Evolutionary conservation across 768 basidiomycete genomes (phyloP).

Genomic region (Suillus tomentosus): DNA sequence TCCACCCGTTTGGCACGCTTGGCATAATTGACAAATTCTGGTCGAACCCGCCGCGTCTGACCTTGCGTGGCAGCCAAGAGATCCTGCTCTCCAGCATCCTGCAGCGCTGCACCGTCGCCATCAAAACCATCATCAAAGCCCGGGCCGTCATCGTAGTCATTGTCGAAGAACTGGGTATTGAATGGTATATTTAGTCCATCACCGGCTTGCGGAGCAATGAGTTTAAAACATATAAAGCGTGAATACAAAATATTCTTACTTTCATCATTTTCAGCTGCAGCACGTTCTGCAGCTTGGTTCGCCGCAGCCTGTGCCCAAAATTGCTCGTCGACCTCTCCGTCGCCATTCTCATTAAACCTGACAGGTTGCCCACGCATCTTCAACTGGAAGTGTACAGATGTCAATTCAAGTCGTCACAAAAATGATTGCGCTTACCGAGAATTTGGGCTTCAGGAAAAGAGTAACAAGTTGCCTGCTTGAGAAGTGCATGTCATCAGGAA

Average conservation of each 20-base stretch:
- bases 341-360: slow-evolving; percentile 55
- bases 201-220: slow-evolving; percentile 34
- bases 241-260: slow-evolving; percentile 42
- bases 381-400: slow-evolving; percentile 49
- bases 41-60: slow-evolving; percentile 75
- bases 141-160: slow-evolving; percentile 81
- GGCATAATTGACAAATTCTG: slow-evolving; percentile 90
- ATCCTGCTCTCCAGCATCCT: slow-evolving; percentile 81
- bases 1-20: slow-evolving; percentile 96
- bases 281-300: slow-evolving; percentile 66
- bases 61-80: slow-evolving; percentile 80
- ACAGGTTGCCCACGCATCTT: slow-evolving; percentile 83
- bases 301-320: slow-evolving; percentile 98
- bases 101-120: slow-evolving; percentile 45
- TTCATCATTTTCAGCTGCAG: slow-evolving; percentile 58
- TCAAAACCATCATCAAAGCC: slow-evolving; percentile 64
- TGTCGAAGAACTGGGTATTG: slow-evolving; percentile 96
- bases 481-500: slow-evolving; percentile 99
- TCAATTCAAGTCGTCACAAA: slow-evolving; percentile 14
- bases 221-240: slow-evolving; percentile 17
- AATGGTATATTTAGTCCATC: slow-evolving; percentile 70
- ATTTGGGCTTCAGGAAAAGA: slow-evolving; percentile 95
- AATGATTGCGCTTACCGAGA: slow-evolving; percentile 62
- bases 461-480: slow-evolving; percentile 87
- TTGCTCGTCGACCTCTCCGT: slow-evolving; percentile 92